phyloP scores from a whole-genome alignment of 1,139 yeast genomes.

The Protomyces gravidus region DNA sequence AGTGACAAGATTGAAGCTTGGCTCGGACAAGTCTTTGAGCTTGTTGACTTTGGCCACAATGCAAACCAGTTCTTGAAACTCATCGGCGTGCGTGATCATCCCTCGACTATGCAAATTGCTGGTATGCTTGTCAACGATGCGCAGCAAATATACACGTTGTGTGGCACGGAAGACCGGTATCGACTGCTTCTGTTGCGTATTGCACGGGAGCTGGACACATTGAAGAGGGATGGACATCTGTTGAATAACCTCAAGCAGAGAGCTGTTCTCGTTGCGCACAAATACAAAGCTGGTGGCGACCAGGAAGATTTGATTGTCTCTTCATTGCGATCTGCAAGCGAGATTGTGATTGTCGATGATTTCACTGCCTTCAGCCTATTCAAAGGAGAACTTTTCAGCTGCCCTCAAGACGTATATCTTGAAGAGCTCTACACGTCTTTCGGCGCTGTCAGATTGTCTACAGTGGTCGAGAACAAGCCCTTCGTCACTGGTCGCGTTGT shows the following conservation, averaged over 20 bases:
- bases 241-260: constrained; percentile 38
- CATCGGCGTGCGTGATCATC: constrained; percentile 42
- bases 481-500: constrained; percentile 30
- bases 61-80: constrained; percentile 40
- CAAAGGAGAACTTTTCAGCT: constrained; percentile 39
- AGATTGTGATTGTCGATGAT: constrained; percentile 44
- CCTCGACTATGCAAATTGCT: constrained; percentile 41
- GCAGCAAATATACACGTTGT: constrained; percentile 37
- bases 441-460: constrained; percentile 34
- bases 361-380: constrained; percentile 43
- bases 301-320: constrained; percentile 1
- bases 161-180: constrained; percentile 37
- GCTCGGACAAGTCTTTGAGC: constrained; percentile 39
- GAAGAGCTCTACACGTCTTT: constrained; percentile 40
- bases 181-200: constrained; percentile 37
- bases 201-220: constrained; percentile 37
- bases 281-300: constrained; percentile 36
- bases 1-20: constrained; percentile 33
- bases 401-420: constrained; percentile 41
- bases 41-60: constrained; percentile 36
- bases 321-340: constrained; percentile 34
- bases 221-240: constrained; percentile 36
- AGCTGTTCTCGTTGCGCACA: constrained; percentile 40
- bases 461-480: constrained; percentile 33
- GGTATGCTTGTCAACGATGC: constrained; percentile 40